Evolutionary conservation across 208 protist genomes (phyloP).

Genomic region (Trichomonas vaginalis): DNA sequence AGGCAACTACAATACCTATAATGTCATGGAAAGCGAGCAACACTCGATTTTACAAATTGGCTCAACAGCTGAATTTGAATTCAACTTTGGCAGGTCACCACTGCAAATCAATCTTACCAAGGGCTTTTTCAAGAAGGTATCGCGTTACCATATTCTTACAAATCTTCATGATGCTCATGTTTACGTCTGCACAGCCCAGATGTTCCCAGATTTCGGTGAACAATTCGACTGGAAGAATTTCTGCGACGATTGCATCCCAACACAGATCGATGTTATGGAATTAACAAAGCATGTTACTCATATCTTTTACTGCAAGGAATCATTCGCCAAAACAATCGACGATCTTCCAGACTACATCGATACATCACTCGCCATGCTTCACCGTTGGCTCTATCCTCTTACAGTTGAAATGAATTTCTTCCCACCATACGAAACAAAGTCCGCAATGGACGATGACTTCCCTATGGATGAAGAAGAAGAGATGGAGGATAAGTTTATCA

Average conservation of each 20-base stretch:
- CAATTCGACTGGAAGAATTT: not conserved
- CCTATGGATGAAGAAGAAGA: not conserved
- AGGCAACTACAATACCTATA: not conserved
- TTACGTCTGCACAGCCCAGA: not conserved
- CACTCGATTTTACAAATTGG: not conserved
- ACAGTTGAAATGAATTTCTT: slow-evolving; percentile 13
- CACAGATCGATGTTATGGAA: not conserved
- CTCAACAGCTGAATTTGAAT: not conserved
- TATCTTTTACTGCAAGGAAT: not conserved
- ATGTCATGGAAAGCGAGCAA: not conserved
- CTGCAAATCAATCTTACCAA: not conserved
- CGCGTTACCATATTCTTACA: not conserved
- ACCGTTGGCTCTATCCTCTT: not conserved
- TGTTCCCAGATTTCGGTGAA: not conserved
- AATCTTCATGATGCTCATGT: not conserved
- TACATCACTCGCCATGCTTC: not conserved
- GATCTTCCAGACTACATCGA: not conserved
- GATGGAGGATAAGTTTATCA: not conserved
- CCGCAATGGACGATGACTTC: not conserved
- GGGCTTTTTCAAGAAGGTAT: not conserved
- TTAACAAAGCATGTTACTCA: not conserved
- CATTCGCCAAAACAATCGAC: not conserved
- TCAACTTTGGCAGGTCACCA: not conserved
- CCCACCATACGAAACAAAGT: not conserved
- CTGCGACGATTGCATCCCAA: not conserved